phyloP scores from a whole-genome alignment of 768 basidiomycete genomes.

The Dioszegia hungarica region DNA sequence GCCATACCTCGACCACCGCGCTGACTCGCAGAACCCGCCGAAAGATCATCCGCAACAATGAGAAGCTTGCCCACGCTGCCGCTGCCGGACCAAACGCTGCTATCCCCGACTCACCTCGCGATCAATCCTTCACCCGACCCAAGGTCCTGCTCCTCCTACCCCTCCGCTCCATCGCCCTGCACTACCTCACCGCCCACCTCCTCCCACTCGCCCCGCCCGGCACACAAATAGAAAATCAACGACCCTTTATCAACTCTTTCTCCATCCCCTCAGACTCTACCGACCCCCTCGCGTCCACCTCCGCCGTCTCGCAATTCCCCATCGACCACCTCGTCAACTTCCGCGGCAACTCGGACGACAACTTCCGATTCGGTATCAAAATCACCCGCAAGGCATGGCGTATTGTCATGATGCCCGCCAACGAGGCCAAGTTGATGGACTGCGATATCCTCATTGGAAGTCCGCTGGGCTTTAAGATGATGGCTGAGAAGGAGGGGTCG shows the following conservation, averaged over 20 bases:
- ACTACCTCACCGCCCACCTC: constrained; percentile 75
- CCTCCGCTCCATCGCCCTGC: constrained; percentile 79
- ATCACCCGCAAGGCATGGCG: constrained; percentile 79
- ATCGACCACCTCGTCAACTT: constrained; percentile 87
- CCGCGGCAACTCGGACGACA: constrained; percentile 95
- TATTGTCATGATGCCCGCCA: constrained; percentile 45
- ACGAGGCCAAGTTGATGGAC: constrained; percentile 66
- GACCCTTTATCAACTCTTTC: constrained; percentile 78
- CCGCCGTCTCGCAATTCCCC: constrained; percentile 70
- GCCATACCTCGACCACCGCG: neutral
- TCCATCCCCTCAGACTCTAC: constrained; percentile 68
- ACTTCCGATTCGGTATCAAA: constrained; percentile 86
- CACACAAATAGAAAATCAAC: constrained; percentile 81
- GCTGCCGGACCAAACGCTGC: constrained; percentile 53
- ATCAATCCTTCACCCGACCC: constrained; percentile 97
- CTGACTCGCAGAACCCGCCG: constrained; percentile 71
- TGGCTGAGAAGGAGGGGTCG: constrained; percentile 94
- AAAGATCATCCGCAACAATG: constrained; percentile 86
- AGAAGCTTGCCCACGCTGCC: constrained; percentile 67
- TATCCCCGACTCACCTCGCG: constrained; percentile 57
- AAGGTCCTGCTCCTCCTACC: constrained; percentile 88
- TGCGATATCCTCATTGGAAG: constrained; percentile 90
- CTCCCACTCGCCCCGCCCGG: constrained; percentile 62
- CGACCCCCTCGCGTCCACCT: constrained; percentile 56
- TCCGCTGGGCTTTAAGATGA: constrained; percentile 82